Conservation (phyloP, 208 protist genomes). For the Acanthamoeba sp. region DNA sequence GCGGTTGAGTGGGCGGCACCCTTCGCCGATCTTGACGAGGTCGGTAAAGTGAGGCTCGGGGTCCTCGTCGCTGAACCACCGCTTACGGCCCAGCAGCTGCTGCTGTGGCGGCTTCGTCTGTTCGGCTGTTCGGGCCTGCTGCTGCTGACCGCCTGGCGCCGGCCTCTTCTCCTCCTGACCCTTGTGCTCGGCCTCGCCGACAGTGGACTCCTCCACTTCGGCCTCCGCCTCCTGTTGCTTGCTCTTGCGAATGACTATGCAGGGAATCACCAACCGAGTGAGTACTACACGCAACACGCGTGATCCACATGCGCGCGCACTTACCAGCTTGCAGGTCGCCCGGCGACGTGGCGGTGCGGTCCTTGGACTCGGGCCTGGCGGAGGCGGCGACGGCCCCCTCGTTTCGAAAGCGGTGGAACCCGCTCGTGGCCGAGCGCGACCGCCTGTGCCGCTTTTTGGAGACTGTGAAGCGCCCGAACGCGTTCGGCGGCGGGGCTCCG, state of each 20-base stretch:
- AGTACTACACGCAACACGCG: background rate
- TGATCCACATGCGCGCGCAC: background rate
- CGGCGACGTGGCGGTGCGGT: background rate
- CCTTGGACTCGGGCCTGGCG: background rate
- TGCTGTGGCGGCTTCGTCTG: background rate
- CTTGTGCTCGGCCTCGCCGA: background rate
- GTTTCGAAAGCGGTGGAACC: background rate
- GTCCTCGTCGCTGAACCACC: slow-evolving; percentile 53
- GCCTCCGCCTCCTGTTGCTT: background rate
- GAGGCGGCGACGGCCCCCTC: background rate
- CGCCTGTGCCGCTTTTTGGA: background rate
- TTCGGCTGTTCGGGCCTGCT: background rate
- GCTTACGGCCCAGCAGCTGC: background rate
- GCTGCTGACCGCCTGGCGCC: background rate
- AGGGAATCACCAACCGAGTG: background rate
- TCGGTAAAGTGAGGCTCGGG: slow-evolving; percentile 10
- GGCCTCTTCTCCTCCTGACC: background rate
- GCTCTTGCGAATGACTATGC: background rate
- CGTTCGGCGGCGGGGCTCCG: background rate
- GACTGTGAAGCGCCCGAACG: background rate
- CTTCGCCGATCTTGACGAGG: slow-evolving; percentile 63
- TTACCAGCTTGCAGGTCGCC: slow-evolving; percentile 23
- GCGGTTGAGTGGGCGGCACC: too few relatives aligned
- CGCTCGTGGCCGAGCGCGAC: slow-evolving; percentile 31
- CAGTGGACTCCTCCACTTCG: background rate